Percentiles rank a stretch among this genome's conserved stretches.
These are phyloP conservation scores for Kuraishia borneana DNA, from an alignment of 805 yeast genomes.

Conservation along the genomic window DNA sequence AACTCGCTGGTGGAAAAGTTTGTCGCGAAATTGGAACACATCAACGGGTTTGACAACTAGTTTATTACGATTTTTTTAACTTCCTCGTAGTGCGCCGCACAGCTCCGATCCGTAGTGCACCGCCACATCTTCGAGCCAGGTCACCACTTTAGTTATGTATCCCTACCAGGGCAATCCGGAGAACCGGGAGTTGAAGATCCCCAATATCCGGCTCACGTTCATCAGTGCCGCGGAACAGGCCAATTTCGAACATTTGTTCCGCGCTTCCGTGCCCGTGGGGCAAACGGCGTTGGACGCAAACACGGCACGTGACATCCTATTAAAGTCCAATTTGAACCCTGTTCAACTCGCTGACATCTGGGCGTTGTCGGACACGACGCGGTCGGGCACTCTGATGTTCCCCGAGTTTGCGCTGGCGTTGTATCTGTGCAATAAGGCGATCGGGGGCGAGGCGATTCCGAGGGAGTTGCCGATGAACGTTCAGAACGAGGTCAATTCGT, in stretches of 20 bases:
- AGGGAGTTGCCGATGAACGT: slow-evolving; percentile 57
- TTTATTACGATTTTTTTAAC: neutral
- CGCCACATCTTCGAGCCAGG: neutral
- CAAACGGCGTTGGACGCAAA: slow-evolving; percentile 61
- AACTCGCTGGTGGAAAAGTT: slow-evolving; percentile 14
- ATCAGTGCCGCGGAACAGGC: slow-evolving; percentile 78
- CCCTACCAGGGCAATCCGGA: slow-evolving; percentile 18
- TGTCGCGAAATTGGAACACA: slow-evolving; percentile 10
- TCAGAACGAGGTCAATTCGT: slow-evolving; percentile 75
- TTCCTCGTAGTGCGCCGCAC: neutral
- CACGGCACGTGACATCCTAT: slow-evolving; percentile 66
- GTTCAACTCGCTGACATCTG: slow-evolving; percentile 74
- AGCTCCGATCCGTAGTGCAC: neutral
- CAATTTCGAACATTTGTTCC: slow-evolving; percentile 75
- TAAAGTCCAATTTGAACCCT: slow-evolving; percentile 71
- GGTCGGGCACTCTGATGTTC: slow-evolving; percentile 74
- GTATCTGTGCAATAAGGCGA: slow-evolving; percentile 70
- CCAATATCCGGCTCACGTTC: slow-evolving; percentile 71
- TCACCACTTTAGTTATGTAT: neutral
- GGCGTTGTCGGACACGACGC: slow-evolving; percentile 83
- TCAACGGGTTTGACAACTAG: slow-evolving; percentile 10
- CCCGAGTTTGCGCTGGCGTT: slow-evolving; percentile 93
- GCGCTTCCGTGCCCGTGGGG: slow-evolving; percentile 65
- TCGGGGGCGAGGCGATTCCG: slow-evolving; percentile 75
- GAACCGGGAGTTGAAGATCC: slow-evolving; percentile 53